phyloP scores from a whole-genome alignment of 2,329 filamentous ascomycete species.

The Aspergillus oerlinghausenensis region DNA sequence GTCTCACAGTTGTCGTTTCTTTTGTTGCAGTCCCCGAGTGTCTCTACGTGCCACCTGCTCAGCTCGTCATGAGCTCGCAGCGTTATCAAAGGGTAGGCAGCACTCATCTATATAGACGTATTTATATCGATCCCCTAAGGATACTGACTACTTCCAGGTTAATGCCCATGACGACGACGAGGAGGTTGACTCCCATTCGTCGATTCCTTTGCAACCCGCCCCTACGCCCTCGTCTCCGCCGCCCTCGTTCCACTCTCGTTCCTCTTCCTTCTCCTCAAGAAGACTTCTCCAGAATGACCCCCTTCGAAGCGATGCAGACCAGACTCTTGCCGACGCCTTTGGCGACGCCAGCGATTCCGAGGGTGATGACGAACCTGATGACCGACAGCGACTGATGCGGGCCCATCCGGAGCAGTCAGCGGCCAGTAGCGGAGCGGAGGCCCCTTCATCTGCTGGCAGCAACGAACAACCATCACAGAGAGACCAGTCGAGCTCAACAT shows the following conservation, averaged over 20 bases:
- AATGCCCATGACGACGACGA: constrained; percentile 43
- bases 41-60: constrained; percentile 22
- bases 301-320: constrained; percentile 58
- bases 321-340: constrained; percentile 88
- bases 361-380: constrained; percentile 67
- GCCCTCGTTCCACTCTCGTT: constrained; percentile 84
- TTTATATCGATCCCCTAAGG: constrained; percentile 8
- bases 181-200: constrained; percentile 27
- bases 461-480: constrained; percentile 12
- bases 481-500: constrained; percentile 14
- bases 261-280: constrained; percentile 60
- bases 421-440: constrained; percentile 25
- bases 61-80: constrained; percentile 47
- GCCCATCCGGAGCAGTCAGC: constrained; percentile 44
- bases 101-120: not conserved
- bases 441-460: constrained; percentile 24
- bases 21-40: constrained; percentile 9
- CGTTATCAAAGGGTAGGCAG: constrained; percentile 45
- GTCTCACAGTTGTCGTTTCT: constrained; percentile 12
- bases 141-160: constrained; percentile 27
- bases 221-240: constrained; percentile 40
- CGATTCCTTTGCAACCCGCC: constrained; percentile 24
- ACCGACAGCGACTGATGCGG: constrained; percentile 81
- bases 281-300: constrained; percentile 52
- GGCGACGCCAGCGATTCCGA: constrained; percentile 72